A percentile compares a stretch with the other conserved stretches of the same genome.
phyloP scores from a whole-genome alignment of 352 stramenopile genomes.

The Pythium brassicae region DNA sequence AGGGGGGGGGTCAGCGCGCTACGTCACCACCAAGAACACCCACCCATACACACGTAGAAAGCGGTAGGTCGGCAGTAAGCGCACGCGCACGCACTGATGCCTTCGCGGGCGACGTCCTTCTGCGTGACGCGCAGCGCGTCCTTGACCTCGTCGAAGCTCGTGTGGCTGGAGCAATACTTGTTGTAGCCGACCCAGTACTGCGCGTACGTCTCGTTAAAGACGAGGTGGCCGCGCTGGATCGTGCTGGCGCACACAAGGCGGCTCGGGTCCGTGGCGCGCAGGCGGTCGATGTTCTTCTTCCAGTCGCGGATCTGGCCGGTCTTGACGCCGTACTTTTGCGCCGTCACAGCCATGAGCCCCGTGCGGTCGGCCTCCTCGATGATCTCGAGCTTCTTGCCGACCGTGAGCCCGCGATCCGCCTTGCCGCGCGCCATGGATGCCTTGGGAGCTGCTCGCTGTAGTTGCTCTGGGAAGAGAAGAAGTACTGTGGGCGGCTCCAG shows the following conservation, averaged over 20 bases:
- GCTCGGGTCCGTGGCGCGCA: constrained; percentile 72
- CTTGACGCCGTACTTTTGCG: constrained; percentile 85
- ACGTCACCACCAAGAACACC: too few relatives aligned
- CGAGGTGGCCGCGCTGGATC: constrained; percentile 76
- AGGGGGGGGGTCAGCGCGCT: too few relatives aligned
- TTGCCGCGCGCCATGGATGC: constrained; percentile 74
- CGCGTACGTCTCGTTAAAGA: constrained; percentile 87
- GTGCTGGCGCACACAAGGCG: constrained; percentile 79
- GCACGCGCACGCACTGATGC: constrained; percentile 54
- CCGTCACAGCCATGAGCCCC: constrained; percentile 66
- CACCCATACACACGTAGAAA: too few relatives aligned
- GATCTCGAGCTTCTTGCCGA: constrained; percentile 88
- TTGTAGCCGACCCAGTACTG: constrained; percentile 90
- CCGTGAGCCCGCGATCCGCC: constrained; percentile 69
- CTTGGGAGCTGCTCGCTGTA: constrained; percentile 7
- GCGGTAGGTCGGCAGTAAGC: not conserved
- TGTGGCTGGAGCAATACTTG: constrained; percentile 78
- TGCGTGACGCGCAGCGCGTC: constrained; percentile 55
- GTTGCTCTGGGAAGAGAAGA: constrained; percentile 7
- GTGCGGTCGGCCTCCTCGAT: constrained; percentile 83
- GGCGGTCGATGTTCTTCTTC: constrained; percentile 83
- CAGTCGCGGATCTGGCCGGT: constrained; percentile 84
- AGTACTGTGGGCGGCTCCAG: constrained; percentile 23
- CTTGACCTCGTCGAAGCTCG: constrained; percentile 70
- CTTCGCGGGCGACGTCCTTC: constrained; percentile 69